Conservation (phyloP, 768 basidiomycete genomes). For the Rossbeevera mucosa region DNA sequence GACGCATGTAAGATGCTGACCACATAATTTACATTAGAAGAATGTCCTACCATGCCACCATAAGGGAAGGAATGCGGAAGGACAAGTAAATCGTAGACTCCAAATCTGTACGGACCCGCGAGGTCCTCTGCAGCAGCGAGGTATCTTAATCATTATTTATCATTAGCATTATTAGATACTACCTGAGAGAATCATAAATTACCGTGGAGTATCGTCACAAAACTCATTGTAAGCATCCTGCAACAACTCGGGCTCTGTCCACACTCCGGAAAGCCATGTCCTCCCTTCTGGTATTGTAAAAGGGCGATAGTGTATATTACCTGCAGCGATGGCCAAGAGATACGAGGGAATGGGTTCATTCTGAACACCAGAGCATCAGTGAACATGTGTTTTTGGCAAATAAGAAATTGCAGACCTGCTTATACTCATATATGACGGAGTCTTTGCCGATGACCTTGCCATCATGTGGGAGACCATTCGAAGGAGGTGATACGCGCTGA, state of each 20-base stretch:
- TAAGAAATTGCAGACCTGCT: constrained; percentile 49
- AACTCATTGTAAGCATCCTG: constrained; percentile 85
- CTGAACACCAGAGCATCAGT: constrained; percentile 35
- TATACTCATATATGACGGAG: constrained; percentile 66
- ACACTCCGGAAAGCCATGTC: constrained; percentile 79
- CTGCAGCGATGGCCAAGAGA: constrained; percentile 86
- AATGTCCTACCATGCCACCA: constrained; percentile 69
- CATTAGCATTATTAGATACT: background rate
- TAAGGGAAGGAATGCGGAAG: constrained; percentile 92
- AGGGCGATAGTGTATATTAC: constrained; percentile 69
- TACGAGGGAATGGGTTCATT: constrained; percentile 85
- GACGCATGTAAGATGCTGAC: background rate
- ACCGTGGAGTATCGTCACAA: constrained; percentile 78
- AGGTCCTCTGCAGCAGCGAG: constrained; percentile 68
- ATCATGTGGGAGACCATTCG: constrained; percentile 63
- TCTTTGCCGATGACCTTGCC: constrained; percentile 75
- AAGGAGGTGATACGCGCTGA: constrained; percentile 69
- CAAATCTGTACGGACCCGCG: constrained; percentile 73
- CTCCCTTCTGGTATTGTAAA: constrained; percentile 59
- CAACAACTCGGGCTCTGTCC: constrained; percentile 85
- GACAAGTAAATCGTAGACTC: constrained; percentile 85
- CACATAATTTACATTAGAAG: background rate
- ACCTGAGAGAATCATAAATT: background rate
- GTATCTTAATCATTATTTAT: constrained; percentile 44
- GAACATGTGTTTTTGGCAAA: background rate